Conservation (phyloP, 1,284 basidiomycete species). For the Athelia psychrophila region DNA sequence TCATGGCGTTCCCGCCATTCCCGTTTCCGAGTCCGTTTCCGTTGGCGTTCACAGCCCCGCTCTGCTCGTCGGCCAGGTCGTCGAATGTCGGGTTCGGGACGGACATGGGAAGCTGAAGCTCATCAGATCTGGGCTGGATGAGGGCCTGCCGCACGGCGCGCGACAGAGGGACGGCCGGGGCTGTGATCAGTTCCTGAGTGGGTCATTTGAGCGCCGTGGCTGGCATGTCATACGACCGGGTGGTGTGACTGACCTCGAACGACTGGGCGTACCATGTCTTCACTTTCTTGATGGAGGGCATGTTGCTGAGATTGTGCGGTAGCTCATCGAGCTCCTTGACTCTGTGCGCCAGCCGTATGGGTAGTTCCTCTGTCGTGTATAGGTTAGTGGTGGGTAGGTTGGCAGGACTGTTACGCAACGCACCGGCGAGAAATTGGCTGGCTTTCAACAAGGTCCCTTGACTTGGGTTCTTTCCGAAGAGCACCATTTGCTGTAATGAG, state of each 20-base stretch:
- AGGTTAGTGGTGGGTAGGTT: neutral
- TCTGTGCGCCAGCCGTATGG: constrained; percentile 92
- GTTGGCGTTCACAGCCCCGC: constrained; percentile 17
- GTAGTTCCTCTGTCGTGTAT: constrained; percentile 78
- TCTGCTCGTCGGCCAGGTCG: constrained; percentile 32
- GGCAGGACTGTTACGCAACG: constrained; percentile 13
- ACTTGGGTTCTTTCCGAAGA: constrained; percentile 84
- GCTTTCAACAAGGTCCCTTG: constrained; percentile 88
- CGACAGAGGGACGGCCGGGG: constrained; percentile 75
- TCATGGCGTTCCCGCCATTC: constrained; percentile 36
- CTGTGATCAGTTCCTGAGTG: constrained; percentile 89
- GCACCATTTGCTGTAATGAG: constrained; percentile 90
- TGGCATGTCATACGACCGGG: neutral
- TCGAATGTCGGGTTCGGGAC: constrained; percentile 68
- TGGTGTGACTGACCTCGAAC: constrained; percentile 71
- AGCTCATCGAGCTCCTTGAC: constrained; percentile 96
- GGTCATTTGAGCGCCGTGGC: constrained; percentile 9
- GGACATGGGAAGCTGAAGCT: constrained; percentile 54
- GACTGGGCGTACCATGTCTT: constrained; percentile 99
- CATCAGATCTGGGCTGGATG: constrained; percentile 44
- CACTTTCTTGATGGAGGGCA: constrained; percentile 94
- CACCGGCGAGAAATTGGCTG: constrained; percentile 79
- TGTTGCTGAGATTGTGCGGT: constrained; percentile 87
- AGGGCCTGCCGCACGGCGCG: constrained; percentile 69
- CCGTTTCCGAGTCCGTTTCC: constrained; percentile 31